Evolutionary conservation across 345 rosid genomes (phyloP), one percentile per base, ranked within the genome.

Genomic region (Citrus hindsii): DNA sequence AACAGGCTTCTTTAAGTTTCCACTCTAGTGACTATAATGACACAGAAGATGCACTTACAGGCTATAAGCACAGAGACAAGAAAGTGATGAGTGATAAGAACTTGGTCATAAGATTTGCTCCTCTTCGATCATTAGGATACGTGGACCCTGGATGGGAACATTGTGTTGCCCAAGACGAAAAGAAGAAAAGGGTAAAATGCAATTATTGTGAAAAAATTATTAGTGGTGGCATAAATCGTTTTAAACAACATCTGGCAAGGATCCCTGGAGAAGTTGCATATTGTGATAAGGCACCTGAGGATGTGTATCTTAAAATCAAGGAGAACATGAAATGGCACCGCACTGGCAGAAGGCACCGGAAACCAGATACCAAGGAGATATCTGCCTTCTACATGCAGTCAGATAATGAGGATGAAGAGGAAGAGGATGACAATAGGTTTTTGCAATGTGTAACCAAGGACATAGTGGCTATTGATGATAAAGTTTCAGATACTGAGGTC

Each of bases 141-240:
- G 86, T 91, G 79, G 97, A 91, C 78, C 97, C 94, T 33, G 97
- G 97, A 59, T 92, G 97, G 94, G 94, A 90, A 70, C 93, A 92
- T 78, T 90, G 93, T 80, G 86, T 88, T 82, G 89, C 94, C 62
- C 93, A 92, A 74, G 97, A 91, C 74, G 94, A 89, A 67, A 92
- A 84, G 89, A 89, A 92, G 79, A 92, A 91, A 86, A 87, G 83
- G 76, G 97, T 90, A 55, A 90, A 88, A 81, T 90, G 97, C 85
- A 90, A 89, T 71, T 92, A 92, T 28, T 89, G 92, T 84, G 88
- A 89, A 56, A 91, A 89, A 88, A 77, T 85, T 67, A 89, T 91
- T 77, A 91, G 91, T 80, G 97, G 97, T 33, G 93, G 94, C 76
- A 92, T 91, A 35, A 92, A 92, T 72, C 88, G 97, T 53, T 92